phyloP scores from a whole-genome alignment of 139 green algal species.

The Ettlia oleoabundans region DNA sequence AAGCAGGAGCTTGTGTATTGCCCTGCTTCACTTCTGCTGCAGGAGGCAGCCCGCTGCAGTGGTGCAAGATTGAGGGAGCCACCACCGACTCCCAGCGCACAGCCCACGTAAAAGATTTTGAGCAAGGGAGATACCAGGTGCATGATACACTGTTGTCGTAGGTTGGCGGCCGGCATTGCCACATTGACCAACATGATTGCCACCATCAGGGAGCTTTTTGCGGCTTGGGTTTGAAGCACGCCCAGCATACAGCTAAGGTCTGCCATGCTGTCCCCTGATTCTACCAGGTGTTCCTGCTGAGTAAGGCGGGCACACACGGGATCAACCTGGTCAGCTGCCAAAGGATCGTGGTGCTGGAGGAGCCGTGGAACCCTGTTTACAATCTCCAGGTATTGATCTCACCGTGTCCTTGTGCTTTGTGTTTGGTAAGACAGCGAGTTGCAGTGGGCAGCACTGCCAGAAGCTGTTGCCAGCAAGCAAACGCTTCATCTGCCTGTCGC shows the following conservation, averaged over 20 bases:
- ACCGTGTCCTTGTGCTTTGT: too few species aligned
- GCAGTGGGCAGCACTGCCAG: too few species aligned
- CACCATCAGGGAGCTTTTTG: too few species aligned
- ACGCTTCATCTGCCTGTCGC: too few species aligned
- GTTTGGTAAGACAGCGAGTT: too few species aligned
- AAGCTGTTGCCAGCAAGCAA: too few species aligned
- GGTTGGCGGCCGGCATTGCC: too few species aligned
- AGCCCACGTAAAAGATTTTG: not conserved
- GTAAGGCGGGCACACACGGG: slow-evolving; percentile 58
- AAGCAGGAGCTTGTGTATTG: not conserved
- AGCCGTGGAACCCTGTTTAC: slow-evolving; percentile 64
- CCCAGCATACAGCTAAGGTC: too few species aligned
- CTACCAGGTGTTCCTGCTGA: slow-evolving; percentile 65
- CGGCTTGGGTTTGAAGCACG: too few species aligned
- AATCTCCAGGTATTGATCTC: slow-evolving; percentile 48
- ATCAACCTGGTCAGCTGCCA: slow-evolving; percentile 68
- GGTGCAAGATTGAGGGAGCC: slow-evolving; percentile 13
- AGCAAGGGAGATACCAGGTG: slow-evolving; percentile 2
- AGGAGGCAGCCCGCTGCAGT: not conserved
- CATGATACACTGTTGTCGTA: too few species aligned
- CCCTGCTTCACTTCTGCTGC: not conserved
- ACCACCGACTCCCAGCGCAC: not conserved
- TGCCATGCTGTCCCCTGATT: too few species aligned
- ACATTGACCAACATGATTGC: too few species aligned
- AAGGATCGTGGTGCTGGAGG: slow-evolving; percentile 57